Percentiles rank a stretch among this genome's conserved stretches.
These are phyloP conservation scores for Globisporangium uncinulatum DNA, from an alignment of 352 stramenopile species.

Conservation along the genomic window DNA sequence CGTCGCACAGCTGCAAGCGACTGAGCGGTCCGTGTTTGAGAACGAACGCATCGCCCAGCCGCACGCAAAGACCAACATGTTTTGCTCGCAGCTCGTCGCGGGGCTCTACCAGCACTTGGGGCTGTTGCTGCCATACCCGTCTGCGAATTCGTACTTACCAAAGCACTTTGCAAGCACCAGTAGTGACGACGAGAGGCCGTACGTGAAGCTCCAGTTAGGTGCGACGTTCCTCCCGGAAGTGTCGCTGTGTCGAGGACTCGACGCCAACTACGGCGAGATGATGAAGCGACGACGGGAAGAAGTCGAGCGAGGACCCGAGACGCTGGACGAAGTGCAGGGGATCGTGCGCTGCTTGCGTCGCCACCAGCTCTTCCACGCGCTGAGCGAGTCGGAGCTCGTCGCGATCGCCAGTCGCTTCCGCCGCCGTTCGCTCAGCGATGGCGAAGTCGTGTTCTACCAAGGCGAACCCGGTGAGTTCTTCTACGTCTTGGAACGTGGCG, in stretches of 20 bases:
- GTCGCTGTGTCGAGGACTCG: conserved; percentile 43
- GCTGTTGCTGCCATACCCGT: conserved; percentile 73
- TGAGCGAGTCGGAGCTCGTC: conserved; percentile 64
- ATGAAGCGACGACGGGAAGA: conserved; percentile 25
- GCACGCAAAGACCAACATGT: conserved; percentile 48
- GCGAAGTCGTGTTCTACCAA: conserved; percentile 85
- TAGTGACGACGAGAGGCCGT: conserved; percentile 35
- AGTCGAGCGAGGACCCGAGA: conserved; percentile 22
- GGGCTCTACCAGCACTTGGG: conserved; percentile 77
- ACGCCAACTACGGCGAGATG: conserved; percentile 25
- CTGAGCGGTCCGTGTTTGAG: conserved; percentile 76
- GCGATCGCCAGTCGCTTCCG: conserved; percentile 51
- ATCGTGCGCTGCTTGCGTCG: conserved; percentile 69
- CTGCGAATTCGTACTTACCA: conserved; percentile 81
- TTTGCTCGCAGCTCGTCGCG: conserved; percentile 80
- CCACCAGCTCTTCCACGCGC: conserved; percentile 77
- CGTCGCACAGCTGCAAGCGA: conserved; percentile 46
- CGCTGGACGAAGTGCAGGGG: conserved; percentile 26
- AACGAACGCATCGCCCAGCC: conserved; percentile 55
- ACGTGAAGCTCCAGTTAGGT: conserved; percentile 76
- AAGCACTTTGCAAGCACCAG: conserved; percentile 65
- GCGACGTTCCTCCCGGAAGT: conserved; percentile 64
- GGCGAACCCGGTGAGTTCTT: conserved; percentile 71
- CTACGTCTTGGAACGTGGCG: conserved; percentile 71
- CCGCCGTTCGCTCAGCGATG: conserved; percentile 37